A percentile compares a stretch with the other conserved stretches of the same genome.
Evolutionary conservation across 257 asterid genomes (phyloP).

Genomic region (Solanum paucissectum): DNA sequence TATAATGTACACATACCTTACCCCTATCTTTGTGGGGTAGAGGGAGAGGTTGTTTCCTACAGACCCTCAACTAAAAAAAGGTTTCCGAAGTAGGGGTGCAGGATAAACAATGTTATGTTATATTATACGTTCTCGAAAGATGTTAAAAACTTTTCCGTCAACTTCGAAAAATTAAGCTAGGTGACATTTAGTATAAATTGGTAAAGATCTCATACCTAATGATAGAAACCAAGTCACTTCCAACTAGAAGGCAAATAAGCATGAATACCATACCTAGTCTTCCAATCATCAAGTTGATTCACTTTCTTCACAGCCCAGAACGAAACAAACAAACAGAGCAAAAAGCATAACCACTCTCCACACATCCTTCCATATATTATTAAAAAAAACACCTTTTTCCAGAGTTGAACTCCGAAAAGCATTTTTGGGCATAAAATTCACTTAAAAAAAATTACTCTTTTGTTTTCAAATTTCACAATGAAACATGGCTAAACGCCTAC

Average conservation of each 20-base stretch:
- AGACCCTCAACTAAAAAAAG: not conserved
- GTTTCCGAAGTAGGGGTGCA: not conserved
- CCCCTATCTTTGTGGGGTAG: not conserved
- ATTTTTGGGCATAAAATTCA: not conserved
- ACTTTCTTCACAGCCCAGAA: constrained; percentile 64
- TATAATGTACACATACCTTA: not conserved
- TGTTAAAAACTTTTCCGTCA: not conserved
- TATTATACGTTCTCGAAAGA: not conserved
- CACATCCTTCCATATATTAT: not conserved
- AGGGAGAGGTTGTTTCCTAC: not conserved
- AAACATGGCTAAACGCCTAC: not conserved
- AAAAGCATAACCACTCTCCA: constrained; percentile 40
- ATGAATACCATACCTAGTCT: constrained; percentile 73
- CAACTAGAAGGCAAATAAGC: constrained; percentile 81
- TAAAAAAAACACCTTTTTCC: not conserved
- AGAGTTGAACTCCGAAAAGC: not conserved
- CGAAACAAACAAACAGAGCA: constrained; percentile 25
- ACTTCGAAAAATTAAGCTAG: not conserved
- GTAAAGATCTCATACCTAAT: constrained; percentile 23
- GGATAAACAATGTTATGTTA: not conserved
- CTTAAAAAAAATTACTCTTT: no score
- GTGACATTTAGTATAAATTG: not conserved
- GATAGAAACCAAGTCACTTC: constrained; percentile 21
- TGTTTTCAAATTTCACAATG: not conserved
- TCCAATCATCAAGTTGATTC: constrained; percentile 77